These are phyloP conservation scores for Lactarius pseudohatsudake DNA, from an alignment of 768 basidiomycete species.

Conservation along the genomic window DNA sequence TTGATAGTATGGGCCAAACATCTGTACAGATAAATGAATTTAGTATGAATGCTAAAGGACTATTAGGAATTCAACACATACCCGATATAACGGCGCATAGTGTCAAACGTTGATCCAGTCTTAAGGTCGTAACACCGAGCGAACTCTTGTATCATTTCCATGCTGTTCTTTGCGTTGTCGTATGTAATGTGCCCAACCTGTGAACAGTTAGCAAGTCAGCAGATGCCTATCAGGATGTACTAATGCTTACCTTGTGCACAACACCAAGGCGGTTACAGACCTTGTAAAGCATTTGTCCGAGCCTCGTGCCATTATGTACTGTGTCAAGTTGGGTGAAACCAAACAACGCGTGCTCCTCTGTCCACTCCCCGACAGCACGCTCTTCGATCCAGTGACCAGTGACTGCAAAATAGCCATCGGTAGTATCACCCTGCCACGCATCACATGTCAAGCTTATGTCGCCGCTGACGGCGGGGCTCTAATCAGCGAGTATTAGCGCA, in stretches of 20 bases:
- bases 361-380: background rate
- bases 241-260: background rate
- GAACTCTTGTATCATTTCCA: background rate
- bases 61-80: background rate
- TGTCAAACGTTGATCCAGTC: background rate
- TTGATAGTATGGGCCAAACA: constrained; percentile 9
- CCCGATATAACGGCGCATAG: background rate
- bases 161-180: background rate
- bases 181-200: background rate
- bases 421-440: background rate
- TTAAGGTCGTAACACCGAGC: background rate
- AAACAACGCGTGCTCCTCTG: background rate
- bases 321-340: background rate
- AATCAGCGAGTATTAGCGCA: background rate
- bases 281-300: background rate
- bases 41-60: background rate
- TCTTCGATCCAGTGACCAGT: background rate
- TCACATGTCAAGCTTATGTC: background rate
- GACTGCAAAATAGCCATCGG: background rate
- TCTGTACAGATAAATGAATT: background rate
- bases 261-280: background rate
- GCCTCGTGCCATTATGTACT: background rate
- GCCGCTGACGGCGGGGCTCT: background rate
- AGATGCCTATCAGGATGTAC: background rate
- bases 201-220: background rate